Evolutionary conservation across 176 grass and related monocot genomes (phyloP).

Genomic region (barley (Hordeum vulgare)): MorexV3_pseudomolecules_assembly NC_058522.1:511847941-511848440

Average conservation of each 20-base stretch:
- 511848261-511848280: not conserved
- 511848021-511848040: not conserved
- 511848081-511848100: not conserved
- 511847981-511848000: slow-evolving; percentile 16
- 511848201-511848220: not conserved
- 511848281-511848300: slow-evolving; percentile 2
- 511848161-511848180: too few species aligned
- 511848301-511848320: not conserved
- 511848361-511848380: slow-evolving; percentile 99
- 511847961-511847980: slow-evolving; percentile 15
- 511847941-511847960: slow-evolving; percentile 97
- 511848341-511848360: slow-evolving; percentile 59
- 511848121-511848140: not conserved
- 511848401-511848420: slow-evolving; percentile 68
- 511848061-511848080: not conserved
- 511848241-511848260: not conserved
- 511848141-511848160: not conserved
- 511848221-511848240: slow-evolving; percentile 14
- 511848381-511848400: slow-evolving; percentile 85
- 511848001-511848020: slow-evolving; percentile 5
- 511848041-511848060: not conserved
- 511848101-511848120: not conserved
- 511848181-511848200: not conserved
- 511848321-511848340: slow-evolving; percentile 47
- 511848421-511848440: slow-evolving; percentile 76